Conservation (phyloP, 2,329 filamentous ascomycete species). For the Venturia nashicola region DNA sequence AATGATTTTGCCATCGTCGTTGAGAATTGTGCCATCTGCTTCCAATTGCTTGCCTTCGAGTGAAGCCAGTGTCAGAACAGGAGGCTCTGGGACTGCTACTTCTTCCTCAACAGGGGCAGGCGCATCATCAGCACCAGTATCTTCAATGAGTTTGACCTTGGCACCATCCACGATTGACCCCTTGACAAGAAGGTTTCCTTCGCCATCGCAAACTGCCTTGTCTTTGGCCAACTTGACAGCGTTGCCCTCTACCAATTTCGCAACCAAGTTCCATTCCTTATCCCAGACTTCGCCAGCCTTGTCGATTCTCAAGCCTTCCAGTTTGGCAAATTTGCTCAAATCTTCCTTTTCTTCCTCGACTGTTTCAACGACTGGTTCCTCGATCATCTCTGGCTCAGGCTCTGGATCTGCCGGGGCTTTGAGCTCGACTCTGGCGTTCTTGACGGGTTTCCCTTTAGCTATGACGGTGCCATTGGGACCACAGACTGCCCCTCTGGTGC, state of each 20-base stretch:
- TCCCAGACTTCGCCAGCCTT: slow-evolving; percentile 63
- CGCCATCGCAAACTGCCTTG: not conserved
- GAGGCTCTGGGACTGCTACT: slow-evolving; percentile 9
- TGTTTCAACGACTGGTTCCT: slow-evolving; percentile 60
- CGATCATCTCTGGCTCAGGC: slow-evolving; percentile 44
- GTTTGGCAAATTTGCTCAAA: not conserved
- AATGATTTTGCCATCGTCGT: slow-evolving; percentile 42
- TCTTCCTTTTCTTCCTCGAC: not conserved
- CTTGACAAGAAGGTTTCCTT: slow-evolving; percentile 1
- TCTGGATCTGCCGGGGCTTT: not conserved
- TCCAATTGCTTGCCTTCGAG: slow-evolving; percentile 44
- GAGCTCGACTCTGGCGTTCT: slow-evolving; percentile 3
- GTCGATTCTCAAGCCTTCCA: not conserved
- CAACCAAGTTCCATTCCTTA: slow-evolving; percentile 48
- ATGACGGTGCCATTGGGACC: slow-evolving; percentile 2
- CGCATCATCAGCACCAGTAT: slow-evolving; percentile 12
- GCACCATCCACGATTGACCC: not conserved
- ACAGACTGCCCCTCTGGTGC: slow-evolving; percentile 30
- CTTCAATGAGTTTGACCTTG: slow-evolving; percentile 14
- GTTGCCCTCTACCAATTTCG: not conserved
- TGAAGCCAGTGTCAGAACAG: slow-evolving; percentile 24
- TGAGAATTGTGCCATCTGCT: slow-evolving; percentile 45
- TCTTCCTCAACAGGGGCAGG: slow-evolving; percentile 8
- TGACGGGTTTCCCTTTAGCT: not conserved
- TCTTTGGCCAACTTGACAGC: not conserved